Evolutionary conservation across 495 filamentous ascomycete genomes (phyloP).

Genomic region (Xanthoparmelia taractica): DNA sequence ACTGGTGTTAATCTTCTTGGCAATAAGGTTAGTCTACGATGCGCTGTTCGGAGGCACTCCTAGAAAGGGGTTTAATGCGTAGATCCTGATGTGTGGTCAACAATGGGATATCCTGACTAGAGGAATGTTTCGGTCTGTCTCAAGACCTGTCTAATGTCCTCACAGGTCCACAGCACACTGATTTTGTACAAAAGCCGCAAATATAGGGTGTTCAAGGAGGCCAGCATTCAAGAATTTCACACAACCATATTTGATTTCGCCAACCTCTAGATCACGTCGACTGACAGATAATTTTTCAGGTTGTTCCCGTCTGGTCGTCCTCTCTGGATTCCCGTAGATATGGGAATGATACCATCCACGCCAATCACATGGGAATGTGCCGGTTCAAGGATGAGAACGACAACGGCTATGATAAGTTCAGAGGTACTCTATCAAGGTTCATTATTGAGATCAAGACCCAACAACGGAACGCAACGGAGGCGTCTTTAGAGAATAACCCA

Average conservation of each 20-base stretch:
- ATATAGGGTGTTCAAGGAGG: too few species aligned
- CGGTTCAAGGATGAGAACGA: slow-evolving; percentile 8
- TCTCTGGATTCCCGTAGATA: background rate
- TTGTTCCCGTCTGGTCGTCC: slow-evolving; percentile 15
- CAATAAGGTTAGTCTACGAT: slow-evolving; percentile 7
- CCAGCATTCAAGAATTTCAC: background rate
- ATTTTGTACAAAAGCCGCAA: too few species aligned
- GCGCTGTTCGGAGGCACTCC: background rate
- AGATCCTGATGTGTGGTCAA: background rate
- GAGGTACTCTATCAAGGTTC: background rate
- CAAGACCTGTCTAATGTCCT: too few species aligned
- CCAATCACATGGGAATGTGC: slow-evolving; percentile 21
- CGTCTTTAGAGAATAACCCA: too few species aligned
- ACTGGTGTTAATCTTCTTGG: background rate
- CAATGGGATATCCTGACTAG: too few species aligned
- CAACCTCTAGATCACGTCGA: background rate
- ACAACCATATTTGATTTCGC: background rate
- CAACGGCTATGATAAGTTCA: slow-evolving; percentile 15
- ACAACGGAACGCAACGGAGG: background rate
- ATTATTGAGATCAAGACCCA: background rate
- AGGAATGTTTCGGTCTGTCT: too few species aligned
- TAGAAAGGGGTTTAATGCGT: background rate
- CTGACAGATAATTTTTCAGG: background rate
- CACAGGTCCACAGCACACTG: too few species aligned
- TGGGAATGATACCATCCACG: slow-evolving; percentile 9